Conservation (phyloP, 2,329 filamentous ascomycete genomes). For the Penicillium sp. region DNA sequence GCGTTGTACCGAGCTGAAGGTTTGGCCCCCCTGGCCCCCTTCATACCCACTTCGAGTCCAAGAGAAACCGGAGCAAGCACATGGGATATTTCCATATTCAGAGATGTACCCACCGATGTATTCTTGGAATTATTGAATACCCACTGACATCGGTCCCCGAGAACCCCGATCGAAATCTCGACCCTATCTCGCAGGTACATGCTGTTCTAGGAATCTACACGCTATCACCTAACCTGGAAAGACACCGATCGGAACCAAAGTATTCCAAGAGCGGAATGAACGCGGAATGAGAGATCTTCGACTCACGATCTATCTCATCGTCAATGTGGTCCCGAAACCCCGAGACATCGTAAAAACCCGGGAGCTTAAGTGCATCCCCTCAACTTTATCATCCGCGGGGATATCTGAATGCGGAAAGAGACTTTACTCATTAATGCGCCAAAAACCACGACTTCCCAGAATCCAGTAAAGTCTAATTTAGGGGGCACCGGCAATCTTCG, state of each 20-base stretch:
- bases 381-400: not conserved
- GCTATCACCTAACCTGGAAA: not conserved
- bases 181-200: not conserved
- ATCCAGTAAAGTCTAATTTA: not conserved
- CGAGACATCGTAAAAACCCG: not conserved
- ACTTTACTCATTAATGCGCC: not conserved
- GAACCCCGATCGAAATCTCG: too few species aligned
- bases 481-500: not conserved
- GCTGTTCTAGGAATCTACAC: not conserved
- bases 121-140: too few species aligned
- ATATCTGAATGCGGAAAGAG: not conserved
- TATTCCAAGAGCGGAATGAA: not conserved
- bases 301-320: not conserved
- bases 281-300: not conserved
- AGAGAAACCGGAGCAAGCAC: not conserved
- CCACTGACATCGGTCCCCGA: too few species aligned
- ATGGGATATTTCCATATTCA: not conserved
- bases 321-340: not conserved
- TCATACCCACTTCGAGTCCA: not conserved
- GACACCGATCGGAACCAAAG: not conserved
- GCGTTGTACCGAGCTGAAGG: not conserved
- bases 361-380: not conserved
- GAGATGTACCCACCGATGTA: not conserved
- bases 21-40: not conserved
- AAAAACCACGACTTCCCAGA: not conserved